Conservation (phyloP, 805 yeast genomes). For the Ogataea kodamae region DNA sequence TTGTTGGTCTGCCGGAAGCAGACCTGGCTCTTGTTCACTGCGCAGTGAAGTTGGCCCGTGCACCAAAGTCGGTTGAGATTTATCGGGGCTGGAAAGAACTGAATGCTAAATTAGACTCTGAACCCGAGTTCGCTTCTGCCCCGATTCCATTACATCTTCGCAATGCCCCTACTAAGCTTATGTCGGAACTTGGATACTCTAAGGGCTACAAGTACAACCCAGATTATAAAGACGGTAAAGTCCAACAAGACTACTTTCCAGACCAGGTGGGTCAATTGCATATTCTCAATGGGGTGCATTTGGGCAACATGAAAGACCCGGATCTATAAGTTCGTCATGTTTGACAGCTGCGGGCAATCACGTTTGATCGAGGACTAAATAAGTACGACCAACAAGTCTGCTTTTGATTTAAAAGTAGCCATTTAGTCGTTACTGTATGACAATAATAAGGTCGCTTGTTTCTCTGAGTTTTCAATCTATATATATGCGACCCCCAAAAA, state of each 20-base stretch:
- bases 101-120: slow-evolving; percentile 52
- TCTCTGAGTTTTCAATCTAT: no score
- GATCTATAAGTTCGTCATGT: no score
- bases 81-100: slow-evolving; percentile 76
- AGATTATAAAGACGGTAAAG: slow-evolving; percentile 64
- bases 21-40: slow-evolving; percentile 88
- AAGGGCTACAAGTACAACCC: slow-evolving; percentile 90
- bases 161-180: slow-evolving; percentile 90
- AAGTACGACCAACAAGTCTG: no score
- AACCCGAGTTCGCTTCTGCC: slow-evolving; percentile 58
- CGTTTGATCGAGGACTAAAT: no score
- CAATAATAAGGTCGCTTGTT: no score
- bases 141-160: slow-evolving; percentile 79
- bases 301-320: slow-evolving; percentile 47
- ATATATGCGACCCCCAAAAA: no score
- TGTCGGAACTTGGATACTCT: slow-evolving; percentile 86
- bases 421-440: no score
- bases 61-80: slow-evolving; percentile 81
- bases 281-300: slow-evolving; percentile 54
- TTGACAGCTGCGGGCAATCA: no score
- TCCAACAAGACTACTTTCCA: slow-evolving; percentile 75
- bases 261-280: slow-evolving; percentile 44
- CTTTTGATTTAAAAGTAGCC: no score
- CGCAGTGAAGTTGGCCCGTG: slow-evolving; percentile 82
- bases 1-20: slow-evolving; percentile 93